Percentiles rank a stretch among this genome's conserved stretches.
Evolutionary conservation across 2,329 filamentous ascomycete species (phyloP).

Genomic region (Trichoderma arundinaceum): DNA sequence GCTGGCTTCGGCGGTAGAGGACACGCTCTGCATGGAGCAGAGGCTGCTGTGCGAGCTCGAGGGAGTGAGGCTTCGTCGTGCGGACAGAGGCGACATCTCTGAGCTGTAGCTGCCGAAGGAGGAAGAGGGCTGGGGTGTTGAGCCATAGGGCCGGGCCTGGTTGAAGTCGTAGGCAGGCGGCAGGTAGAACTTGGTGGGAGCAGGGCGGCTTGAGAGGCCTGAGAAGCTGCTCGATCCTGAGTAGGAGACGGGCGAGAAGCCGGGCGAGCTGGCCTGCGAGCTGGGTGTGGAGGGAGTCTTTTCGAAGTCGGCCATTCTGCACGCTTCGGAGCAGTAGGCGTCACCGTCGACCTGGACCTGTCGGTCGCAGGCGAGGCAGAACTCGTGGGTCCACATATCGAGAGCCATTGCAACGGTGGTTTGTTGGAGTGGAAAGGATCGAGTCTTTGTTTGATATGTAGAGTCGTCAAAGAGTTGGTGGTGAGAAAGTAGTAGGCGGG

Average conservation of each 20-base stretch:
- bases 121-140: slow-evolving; percentile 51
- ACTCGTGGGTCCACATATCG: slow-evolving; percentile 82
- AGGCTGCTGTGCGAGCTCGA: slow-evolving; percentile 87
- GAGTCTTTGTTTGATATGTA: background rate
- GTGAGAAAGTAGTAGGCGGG: slow-evolving; percentile 8
- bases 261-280: slow-evolving; percentile 64
- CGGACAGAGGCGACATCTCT: slow-evolving; percentile 30
- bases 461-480: no score
- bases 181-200: slow-evolving; percentile 65
- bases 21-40: slow-evolving; percentile 73
- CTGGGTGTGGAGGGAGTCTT: slow-evolving; percentile 61
- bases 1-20: slow-evolving; percentile 55
- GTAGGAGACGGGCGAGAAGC: slow-evolving; percentile 57
- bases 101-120: slow-evolving; percentile 38
- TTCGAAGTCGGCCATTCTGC: slow-evolving; percentile 86
- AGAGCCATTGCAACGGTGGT: slow-evolving; percentile 54
- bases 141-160: slow-evolving; percentile 63
- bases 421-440: background rate
- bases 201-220: slow-evolving; percentile 29
- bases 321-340: slow-evolving; percentile 91
- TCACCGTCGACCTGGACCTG: slow-evolving; percentile 73
- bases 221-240: slow-evolving; percentile 51
- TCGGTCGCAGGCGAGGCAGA: slow-evolving; percentile 92
- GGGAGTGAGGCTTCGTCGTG: slow-evolving; percentile 59
- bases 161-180: slow-evolving; percentile 78